Base-by-base conservation (phyloP, 228 moss, liverwort and hornwort genomes). In the Sphagnum fallax region DNA sequence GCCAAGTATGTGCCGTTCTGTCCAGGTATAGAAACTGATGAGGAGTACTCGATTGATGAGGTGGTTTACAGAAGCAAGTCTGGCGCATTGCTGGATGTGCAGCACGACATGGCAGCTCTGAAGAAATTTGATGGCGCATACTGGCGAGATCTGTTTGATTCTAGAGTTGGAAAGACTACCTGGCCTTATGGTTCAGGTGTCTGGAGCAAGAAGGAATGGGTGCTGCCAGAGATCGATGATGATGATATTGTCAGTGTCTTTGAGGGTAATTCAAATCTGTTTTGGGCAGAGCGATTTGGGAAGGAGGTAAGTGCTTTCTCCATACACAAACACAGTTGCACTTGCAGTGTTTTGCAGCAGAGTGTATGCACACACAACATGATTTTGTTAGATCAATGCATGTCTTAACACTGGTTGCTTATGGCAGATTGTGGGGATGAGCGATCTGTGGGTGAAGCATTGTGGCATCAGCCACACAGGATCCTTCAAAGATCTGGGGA, bases 201-300 rank as follows among this genome's bases (percentile, higher is more conserved):
- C 1, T 98, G 98, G 98, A 98, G 98, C 75, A 98, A 98, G 86
- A 98, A 98, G 87, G 98, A 98, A 74, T 98, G 98, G 98, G 98
- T 98, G 71, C 78, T 98, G 57, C 98, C 98, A 1, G 92, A 86
- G 84, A 90, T 98, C 61, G 79, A 81, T 65, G 90, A 98, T 50
- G 94, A 98, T 57, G 93, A 98, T 68, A 98, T 98, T 50, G 92
- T 98, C 8, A 98, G 98, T 64, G 90, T 98, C 12, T 98, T 98
- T 49, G 98, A 98, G 75, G 98, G 98, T 0, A 98, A 98, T 76
- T 93, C 93, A 10, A 98, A 98, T 62, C 89, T 98, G 74, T 98
- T 98, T 61, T 98, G 98, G 98, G 98, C 98, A 2, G 98, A 98
- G 80, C 83, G 98, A 16, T 92, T 98, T 57, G 98, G 98, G 14